These are phyloP conservation scores for Quercus bicolor DNA, from an alignment of 306 rosid species.

Conservation along the genomic window DNA sequence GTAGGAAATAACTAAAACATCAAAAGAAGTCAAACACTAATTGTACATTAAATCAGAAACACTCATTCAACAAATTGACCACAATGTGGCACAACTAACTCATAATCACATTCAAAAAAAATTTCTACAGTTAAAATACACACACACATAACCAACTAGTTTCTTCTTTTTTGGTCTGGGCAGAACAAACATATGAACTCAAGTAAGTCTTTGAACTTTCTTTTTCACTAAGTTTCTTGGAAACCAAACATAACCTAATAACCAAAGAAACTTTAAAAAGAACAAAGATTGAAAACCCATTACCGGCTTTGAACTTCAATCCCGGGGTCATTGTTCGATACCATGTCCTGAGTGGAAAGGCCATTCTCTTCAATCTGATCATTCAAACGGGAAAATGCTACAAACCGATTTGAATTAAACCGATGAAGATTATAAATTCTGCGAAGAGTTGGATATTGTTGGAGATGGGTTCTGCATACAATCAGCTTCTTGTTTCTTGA, in stretches of 20 bases:
- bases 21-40: too few species aligned
- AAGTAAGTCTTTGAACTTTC: neutral
- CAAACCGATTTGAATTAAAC: constrained; percentile 20
- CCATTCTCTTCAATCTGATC: constrained; percentile 24
- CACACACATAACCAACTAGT: neutral
- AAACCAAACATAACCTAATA: neutral
- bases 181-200: neutral
- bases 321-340: constrained; percentile 21
- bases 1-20: neutral
- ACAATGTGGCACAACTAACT: neutral
- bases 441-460: neutral
- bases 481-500: neutral
- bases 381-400: constrained; percentile 31
- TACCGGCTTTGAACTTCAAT: constrained; percentile 62
- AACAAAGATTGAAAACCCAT: constrained; percentile 1
- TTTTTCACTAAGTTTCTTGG: neutral
- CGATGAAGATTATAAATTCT: constrained; percentile 5
- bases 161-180: too few species aligned
- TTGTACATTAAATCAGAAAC: too few species aligned
- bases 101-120: too few species aligned
- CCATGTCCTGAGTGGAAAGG: constrained; percentile 12
- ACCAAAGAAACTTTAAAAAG: neutral
- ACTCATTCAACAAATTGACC: neutral
- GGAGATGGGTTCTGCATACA: constrained; percentile 11
- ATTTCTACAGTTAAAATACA: too few species aligned